Percentiles rank a stretch among this genome's conserved stretches.
phyloP scores from a whole-genome alignment of 768 basidiomycete species.

The Rhizopogon vulgaris region DNA sequence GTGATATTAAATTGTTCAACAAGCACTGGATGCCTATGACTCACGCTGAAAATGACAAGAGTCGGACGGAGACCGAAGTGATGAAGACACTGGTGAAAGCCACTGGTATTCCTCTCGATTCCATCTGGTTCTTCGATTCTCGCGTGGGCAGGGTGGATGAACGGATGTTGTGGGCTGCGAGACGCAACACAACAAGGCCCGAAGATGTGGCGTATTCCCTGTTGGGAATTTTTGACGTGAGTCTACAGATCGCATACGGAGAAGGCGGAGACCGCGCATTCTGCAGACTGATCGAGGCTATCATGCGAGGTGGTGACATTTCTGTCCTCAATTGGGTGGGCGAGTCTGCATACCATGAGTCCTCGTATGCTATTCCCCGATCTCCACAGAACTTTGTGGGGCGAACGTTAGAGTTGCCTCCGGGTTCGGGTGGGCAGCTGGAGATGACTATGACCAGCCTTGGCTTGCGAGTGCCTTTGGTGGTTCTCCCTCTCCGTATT shows the following conservation, averaged over 20 bases:
- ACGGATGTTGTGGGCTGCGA: slow-evolving; percentile 10
- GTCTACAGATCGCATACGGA: slow-evolving; percentile 10
- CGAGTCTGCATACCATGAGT: not conserved
- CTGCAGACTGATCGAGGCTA: not conserved
- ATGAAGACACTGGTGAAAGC: no score
- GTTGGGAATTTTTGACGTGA: slow-evolving; percentile 9
- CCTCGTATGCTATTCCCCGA: no score
- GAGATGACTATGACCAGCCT: no score
- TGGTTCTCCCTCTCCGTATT: no score
- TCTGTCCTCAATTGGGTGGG: slow-evolving; percentile 1
- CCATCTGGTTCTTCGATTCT: no score
- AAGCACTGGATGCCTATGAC: not conserved
- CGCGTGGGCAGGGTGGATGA: not conserved
- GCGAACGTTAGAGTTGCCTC: no score
- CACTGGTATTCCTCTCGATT: no score
- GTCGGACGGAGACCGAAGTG: no score
- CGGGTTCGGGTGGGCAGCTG: no score
- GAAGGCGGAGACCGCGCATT: slow-evolving; percentile 7
- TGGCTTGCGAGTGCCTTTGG: no score
- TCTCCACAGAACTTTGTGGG: no score
- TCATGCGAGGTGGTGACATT: not conserved
- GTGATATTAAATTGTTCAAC: not conserved
- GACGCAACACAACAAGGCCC: slow-evolving; percentile 7
- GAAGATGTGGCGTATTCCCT: slow-evolving; percentile 14
- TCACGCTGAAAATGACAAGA: no score